phyloP scores from a whole-genome alignment of 495 filamentous ascomycete species.

The Paragyromitra xinjiangensis region DNA sequence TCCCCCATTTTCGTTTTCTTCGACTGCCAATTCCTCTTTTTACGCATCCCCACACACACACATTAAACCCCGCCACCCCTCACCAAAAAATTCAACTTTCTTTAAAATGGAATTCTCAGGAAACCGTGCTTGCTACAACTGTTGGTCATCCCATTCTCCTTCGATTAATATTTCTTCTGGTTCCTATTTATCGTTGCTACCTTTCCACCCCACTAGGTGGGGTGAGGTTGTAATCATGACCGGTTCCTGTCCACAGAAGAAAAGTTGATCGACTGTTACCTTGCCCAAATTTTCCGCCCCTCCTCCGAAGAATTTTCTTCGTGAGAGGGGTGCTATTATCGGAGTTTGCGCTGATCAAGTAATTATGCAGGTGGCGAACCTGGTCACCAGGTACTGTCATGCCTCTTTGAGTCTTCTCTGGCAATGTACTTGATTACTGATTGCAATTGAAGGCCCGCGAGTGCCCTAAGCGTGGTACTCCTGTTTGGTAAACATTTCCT shows the following conservation, averaged over 20 bases:
- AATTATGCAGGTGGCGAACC: slow-evolving; percentile 72
- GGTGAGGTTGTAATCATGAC: slow-evolving; percentile 31
- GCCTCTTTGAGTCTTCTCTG: slow-evolving; percentile 12
- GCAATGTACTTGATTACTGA: slow-evolving; percentile 52
- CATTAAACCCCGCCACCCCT: slow-evolving; percentile 36
- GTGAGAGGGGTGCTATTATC: slow-evolving; percentile 26
- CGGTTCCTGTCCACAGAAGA: slow-evolving; percentile 21
- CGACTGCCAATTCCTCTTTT: slow-evolving; percentile 50
- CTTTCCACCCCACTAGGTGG: slow-evolving; percentile 30
- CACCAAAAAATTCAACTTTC: slow-evolving; percentile 44
- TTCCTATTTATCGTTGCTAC: slow-evolving; percentile 32
- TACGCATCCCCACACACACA: slow-evolving; percentile 33
- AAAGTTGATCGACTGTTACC: slow-evolving; percentile 38
- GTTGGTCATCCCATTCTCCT: slow-evolving; percentile 64
- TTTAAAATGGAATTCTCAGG: slow-evolving; percentile 62
- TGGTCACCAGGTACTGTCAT: slow-evolving; percentile 71
- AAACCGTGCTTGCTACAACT: slow-evolving; percentile 79
- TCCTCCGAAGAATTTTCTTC: slow-evolving; percentile 20
- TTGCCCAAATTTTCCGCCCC: slow-evolving; percentile 41
- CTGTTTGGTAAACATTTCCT: slow-evolving; percentile 76
- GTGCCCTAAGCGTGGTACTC: slow-evolving; percentile 90
- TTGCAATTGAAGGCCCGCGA: slow-evolving; percentile 75
- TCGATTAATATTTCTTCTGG: slow-evolving; percentile 42
- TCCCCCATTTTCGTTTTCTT: slow-evolving; percentile 41
- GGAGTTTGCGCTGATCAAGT: slow-evolving; percentile 51